Conservation (phyloP, 805 yeast genomes). For the Hermanozyma aechmeae region DNA sequence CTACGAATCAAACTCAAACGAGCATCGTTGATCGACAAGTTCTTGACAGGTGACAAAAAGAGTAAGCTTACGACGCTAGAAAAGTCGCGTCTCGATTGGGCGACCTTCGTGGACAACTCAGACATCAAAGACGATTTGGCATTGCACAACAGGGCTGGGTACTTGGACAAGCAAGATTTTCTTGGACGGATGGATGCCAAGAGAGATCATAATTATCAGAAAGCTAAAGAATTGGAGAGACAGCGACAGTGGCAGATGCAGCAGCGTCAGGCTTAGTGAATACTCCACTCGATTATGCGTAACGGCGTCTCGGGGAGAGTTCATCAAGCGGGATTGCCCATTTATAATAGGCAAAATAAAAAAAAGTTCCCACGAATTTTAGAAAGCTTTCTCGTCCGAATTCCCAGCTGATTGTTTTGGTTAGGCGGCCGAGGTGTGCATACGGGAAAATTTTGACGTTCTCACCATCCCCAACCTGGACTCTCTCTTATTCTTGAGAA, state of each 20-base stretch:
- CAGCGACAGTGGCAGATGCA: background rate
- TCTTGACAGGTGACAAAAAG: conserved; percentile 55
- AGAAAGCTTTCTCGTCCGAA: too few relatives aligned
- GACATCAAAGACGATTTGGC: conserved; percentile 78
- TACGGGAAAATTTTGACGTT: too few relatives aligned
- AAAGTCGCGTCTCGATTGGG: conserved; percentile 92
- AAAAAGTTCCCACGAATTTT: too few relatives aligned
- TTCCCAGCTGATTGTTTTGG: too few relatives aligned
- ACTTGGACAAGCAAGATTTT: conserved; percentile 85
- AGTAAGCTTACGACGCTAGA: conserved; percentile 80
- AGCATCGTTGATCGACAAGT: conserved; percentile 68
- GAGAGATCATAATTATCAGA: conserved; percentile 41
- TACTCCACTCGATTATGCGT: too few relatives aligned
- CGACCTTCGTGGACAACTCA: conserved; percentile 79
- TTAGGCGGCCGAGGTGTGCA: too few relatives aligned
- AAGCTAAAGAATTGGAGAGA: conserved; percentile 29
- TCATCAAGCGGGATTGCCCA: too few relatives aligned
- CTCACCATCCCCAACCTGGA: too few relatives aligned
- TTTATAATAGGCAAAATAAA: too few relatives aligned
- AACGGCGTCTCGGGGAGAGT: too few relatives aligned
- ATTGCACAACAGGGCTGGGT: conserved; percentile 81
- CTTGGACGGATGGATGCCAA: conserved; percentile 62
- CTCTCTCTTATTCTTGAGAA: too few relatives aligned
- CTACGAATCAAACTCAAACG: conserved; percentile 57
- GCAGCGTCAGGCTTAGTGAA: too few relatives aligned